Conservation (phyloP, 257 asterid genomes). For the Solanum pimpinellifolium region DNA sequence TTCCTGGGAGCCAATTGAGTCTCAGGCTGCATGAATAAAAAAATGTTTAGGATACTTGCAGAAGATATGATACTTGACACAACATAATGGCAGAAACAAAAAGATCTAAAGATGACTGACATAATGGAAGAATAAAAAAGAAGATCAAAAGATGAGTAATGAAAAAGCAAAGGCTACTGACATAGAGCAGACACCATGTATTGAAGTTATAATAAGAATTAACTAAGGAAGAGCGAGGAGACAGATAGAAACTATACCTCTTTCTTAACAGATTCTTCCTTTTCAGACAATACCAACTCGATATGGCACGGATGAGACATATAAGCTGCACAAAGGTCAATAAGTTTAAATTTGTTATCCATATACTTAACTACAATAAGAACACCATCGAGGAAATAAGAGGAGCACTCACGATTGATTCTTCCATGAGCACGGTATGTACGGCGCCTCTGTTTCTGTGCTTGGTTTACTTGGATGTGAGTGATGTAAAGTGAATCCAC, state of each 20-base stretch:
- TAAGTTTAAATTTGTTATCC: not conserved
- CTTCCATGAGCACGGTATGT: constrained; percentile 26
- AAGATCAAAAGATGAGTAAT: not conserved
- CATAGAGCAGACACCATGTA: not conserved
- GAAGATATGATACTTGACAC: not conserved
- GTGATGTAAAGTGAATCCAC: constrained; percentile 83
- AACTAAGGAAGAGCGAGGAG: not conserved
- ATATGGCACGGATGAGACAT: constrained; percentile 94
- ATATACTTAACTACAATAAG: not conserved
- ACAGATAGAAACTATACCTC: constrained; percentile 34
- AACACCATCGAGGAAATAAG: not conserved
- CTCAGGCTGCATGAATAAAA: constrained; percentile 1
- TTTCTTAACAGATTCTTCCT: constrained; percentile 76
- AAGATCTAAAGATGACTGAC: not conserved
- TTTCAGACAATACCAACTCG: constrained; percentile 52
- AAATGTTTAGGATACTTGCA: not conserved
- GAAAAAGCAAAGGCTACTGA: not conserved
- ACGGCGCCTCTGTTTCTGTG: constrained; percentile 81
- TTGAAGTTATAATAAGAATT: not conserved
- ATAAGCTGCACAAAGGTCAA: constrained; percentile 32
- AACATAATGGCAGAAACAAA: not conserved
- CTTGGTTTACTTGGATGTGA: constrained; percentile 89
- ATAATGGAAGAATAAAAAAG: not conserved
- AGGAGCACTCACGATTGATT: constrained; percentile 37
- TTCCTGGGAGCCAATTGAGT: constrained; percentile 1